Percentiles rank a stretch among this genome's conserved stretches.
Evolutionary conservation across 2,329 filamentous ascomycete genomes (phyloP).

Genomic region (Macrophomina pseudophaseolina): DNA sequence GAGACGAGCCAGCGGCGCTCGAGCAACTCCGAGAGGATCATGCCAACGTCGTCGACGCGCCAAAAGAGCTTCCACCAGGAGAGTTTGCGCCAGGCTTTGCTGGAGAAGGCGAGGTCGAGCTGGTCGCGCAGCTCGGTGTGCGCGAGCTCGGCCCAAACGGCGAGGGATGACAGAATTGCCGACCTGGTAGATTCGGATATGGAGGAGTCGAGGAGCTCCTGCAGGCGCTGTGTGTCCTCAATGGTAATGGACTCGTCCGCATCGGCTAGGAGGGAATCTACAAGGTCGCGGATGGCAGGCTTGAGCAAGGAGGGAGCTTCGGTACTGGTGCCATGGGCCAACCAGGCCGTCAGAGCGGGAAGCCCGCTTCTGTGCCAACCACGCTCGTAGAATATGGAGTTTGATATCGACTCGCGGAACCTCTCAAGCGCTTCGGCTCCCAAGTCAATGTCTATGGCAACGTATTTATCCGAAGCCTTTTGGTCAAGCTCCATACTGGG

Average conservation of each 20-base stretch:
- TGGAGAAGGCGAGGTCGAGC: slow-evolving; percentile 76
- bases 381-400: slow-evolving; percentile 74
- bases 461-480: slow-evolving; percentile 30
- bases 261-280: slow-evolving; percentile 68
- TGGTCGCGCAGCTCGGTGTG: slow-evolving; percentile 83
- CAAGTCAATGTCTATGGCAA: slow-evolving; percentile 65
- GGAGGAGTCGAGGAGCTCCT: slow-evolving; percentile 39
- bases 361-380: slow-evolving; percentile 77
- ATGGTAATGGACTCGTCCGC: slow-evolving; percentile 57
- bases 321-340: slow-evolving; percentile 48
- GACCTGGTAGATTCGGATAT: slow-evolving; percentile 52
- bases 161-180: slow-evolving; percentile 64
- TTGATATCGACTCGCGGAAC: slow-evolving; percentile 71
- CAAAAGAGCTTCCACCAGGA: slow-evolving; percentile 96
- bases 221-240: slow-evolving; percentile 52
- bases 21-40: slow-evolving; percentile 81
- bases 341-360: slow-evolving; percentile 68
- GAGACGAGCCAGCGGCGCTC: slow-evolving; percentile 75
- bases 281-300: slow-evolving; percentile 67
- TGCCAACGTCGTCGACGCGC: slow-evolving; percentile 88
- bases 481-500: slow-evolving; percentile 44
- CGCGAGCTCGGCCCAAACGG: slow-evolving; percentile 76
- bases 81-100: slow-evolving; percentile 77
- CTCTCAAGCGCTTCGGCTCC: slow-evolving; percentile 68
- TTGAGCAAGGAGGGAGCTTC: slow-evolving; percentile 58